Base-by-base conservation (phyloP, 306 rosid species). In the Pterocarpus macrocarpus region DNA sequence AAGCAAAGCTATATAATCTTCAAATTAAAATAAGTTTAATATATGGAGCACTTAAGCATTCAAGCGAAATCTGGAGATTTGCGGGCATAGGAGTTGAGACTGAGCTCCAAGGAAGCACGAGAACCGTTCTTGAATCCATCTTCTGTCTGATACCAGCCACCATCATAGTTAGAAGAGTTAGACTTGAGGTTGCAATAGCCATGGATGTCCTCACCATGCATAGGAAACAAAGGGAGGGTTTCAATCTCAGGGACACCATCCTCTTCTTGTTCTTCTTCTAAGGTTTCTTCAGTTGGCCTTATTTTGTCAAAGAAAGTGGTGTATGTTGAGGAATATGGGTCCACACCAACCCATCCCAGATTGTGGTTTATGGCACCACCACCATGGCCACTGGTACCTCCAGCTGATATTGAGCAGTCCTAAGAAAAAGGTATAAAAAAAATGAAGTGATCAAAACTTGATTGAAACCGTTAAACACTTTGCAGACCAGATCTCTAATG, bases 191-290 rank as follows among this genome's bases (percentile, higher is more conserved):
- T 84, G 86, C 84, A 87, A 78, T 84, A 91, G 78, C 89, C 95
- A 35, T 85, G 86, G 75, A 91, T 72, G 70, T 90, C 95, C 28
- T 90, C 99, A 33, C 88, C 90, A 34, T 91, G 99, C 91, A 93
- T 89, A 63, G 99, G 99, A 68, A 95, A 95, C 43, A 95, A 91
- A 14, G 98, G 97, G 43, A 95, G 99, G 7, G 98, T 95, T 86
- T 95, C 98, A 80, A 93, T 91, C 76, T 90, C 93, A 39, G 78
- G 85, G 4, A 67, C 35, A 22, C 41, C 82, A n/a, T 50, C 55
- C 2, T 71, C 76, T 5, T 75, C 80, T 49, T 55, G 83, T 38
- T 85, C 81, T 39, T 59, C 76, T 61, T 53, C 52, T 9, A 47
- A 5, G 57, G 17, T 13, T 50, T 82, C 87, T 45, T 45, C 85